These are phyloP conservation scores for Annona cherimola DNA, from an alignment of 164 flowering plant genomes.

Conservation along the genomic window DNA sequence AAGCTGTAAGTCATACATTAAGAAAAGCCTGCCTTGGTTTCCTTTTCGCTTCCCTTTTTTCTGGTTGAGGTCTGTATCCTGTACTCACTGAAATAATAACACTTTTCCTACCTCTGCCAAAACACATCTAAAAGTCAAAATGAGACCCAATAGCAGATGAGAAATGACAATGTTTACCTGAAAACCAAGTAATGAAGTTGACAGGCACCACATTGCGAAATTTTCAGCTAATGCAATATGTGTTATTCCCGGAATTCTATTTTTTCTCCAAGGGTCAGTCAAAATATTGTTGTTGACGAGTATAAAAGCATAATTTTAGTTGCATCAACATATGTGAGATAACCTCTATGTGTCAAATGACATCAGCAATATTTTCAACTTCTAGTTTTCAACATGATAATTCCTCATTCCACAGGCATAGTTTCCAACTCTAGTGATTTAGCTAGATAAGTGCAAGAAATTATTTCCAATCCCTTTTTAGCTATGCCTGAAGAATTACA, in stretches of 20 bases:
- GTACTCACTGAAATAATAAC: slow-evolving; percentile 45
- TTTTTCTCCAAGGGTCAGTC: not conserved
- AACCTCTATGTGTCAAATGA: not conserved
- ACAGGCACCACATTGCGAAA: not conserved
- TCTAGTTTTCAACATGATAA: not conserved
- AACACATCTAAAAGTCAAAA: not conserved
- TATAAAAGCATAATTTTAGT: no score
- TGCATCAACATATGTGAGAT: not conserved
- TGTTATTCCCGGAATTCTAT: not conserved
- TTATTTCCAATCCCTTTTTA: not conserved
- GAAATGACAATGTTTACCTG: not conserved
- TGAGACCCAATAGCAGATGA: not conserved
- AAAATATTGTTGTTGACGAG: not conserved
- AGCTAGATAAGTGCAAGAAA: not conserved
- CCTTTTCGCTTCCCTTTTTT: slow-evolving; percentile 35
- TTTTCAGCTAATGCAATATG: not conserved
- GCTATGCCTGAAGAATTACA: not conserved
- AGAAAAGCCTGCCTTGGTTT: slow-evolving; percentile 54
- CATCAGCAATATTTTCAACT: not conserved
- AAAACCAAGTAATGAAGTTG: not conserved
- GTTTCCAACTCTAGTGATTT: not conserved
- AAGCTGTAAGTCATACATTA: slow-evolving; percentile 35
- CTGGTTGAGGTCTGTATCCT: slow-evolving; percentile 30
- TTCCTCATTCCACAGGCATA: not conserved
- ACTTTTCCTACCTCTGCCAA: slow-evolving; percentile 77